Evolutionary conservation across 1,284 basidiomycete species (phyloP).

Genomic region (Trichosporon inkin): DNA sequence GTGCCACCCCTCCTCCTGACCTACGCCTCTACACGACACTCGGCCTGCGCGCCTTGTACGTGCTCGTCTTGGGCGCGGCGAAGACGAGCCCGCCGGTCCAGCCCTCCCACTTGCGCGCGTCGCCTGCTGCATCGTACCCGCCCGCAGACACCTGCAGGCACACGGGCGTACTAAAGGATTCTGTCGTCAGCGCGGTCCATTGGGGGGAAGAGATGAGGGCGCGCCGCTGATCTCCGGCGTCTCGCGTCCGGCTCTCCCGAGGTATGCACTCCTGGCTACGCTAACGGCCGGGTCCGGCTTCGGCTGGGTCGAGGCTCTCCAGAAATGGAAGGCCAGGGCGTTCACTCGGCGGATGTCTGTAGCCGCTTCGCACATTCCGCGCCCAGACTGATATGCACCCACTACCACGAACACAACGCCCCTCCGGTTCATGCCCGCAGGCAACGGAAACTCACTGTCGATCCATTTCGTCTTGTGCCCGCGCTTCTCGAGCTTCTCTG

Average conservation of each 20-base stretch:
- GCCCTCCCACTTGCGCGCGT: constrained; percentile 35
- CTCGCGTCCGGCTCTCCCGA: no score
- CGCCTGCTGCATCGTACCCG: constrained; percentile 29
- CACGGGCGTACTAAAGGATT: constrained; percentile 26
- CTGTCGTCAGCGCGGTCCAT: constrained; percentile 11
- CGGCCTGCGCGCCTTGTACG: not conserved
- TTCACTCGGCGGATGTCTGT: no score
- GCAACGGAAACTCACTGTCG: constrained; percentile 13
- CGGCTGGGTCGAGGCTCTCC: no score
- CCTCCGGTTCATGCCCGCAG: no score
- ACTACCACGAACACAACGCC: no score
- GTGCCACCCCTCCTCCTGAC: not conserved
- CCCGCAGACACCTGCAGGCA: constrained; percentile 9
- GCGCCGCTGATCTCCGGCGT: no score
- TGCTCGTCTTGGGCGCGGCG: not conserved
- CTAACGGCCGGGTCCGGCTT: no score
- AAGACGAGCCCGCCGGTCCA: constrained; percentile 2
- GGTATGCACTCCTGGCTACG: no score
- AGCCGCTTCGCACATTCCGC: no score
- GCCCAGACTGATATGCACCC: no score
- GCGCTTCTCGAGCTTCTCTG: constrained; percentile 22
- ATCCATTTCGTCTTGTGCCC: constrained; percentile 37
- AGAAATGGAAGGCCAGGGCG: no score
- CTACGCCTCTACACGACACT: not conserved
- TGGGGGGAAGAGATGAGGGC: no score